Base-by-base conservation (phyloP, 2,329 filamentous ascomycete species). In the Colletotrichum sp. region DNA sequence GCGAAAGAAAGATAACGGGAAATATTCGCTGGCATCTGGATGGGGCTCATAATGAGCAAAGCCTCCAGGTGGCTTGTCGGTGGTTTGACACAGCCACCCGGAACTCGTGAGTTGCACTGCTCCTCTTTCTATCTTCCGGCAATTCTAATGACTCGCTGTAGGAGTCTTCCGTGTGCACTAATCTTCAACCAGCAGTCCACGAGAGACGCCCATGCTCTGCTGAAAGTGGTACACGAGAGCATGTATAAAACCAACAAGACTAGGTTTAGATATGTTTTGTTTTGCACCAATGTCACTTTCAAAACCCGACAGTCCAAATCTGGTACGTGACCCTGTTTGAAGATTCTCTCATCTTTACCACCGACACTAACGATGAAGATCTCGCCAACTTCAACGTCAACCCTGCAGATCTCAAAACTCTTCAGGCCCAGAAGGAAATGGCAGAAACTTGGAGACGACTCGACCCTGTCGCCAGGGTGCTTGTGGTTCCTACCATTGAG, bases 81-180 rank as follows among this genome's bases (percentile, higher is more conserved):
- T 61, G 58, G 58, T 61, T 61, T 8, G 18, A 32, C 26, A 32
- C 6, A 5, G 30, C 13, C 2, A 32, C 18, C 28, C 18, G 12
- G 5, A 4, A n/a, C 9, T 30, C 9, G 58, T 61, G 30, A 34
- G 58, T 32, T 6, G 5, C 6, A 0, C 28, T n/a, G 5, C 13
- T 26, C 10, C 58, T 8, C 6, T 34, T 12, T 30, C 8, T n/a
- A 2, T n/a, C 14, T 5, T 2, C 14, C 0, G 6, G 4, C 14
- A 28, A n/a, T 38, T 18, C 9, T 38, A 18, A 38, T 38, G 1
- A 32, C 1, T 32, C 8, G 5, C 18, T 21, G 10, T 10, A 61
- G 58, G n/a, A 7, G 2, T 3, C 30, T 32, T 34, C 26, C n/a
- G 4, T 8, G 30, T 5, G 26, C 30, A 7, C 10, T 61, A 2